A percentile compares a stretch with the other conserved stretches of the same genome.
phyloP scores from a whole-genome alignment of 116 monocot genomes.

The Trichopus zeylanicus region DNA sequence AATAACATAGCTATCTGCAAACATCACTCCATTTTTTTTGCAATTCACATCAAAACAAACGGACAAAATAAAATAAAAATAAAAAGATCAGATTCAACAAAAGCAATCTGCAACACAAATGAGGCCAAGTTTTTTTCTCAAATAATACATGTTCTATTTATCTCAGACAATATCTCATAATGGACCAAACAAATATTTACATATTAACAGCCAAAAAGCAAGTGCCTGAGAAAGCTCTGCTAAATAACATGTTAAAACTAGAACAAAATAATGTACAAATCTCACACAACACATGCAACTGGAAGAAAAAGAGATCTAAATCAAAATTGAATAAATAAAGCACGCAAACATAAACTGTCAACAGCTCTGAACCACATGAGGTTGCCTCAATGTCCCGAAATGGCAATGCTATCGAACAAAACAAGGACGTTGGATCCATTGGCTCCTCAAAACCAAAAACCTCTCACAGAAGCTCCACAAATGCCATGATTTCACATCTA shows the following conservation, averaged over 20 bases:
- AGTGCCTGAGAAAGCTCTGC: slow-evolving; percentile 1
- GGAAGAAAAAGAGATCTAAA: slow-evolving; percentile 1
- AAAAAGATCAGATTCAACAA: too few relatives aligned
- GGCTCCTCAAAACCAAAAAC: background rate
- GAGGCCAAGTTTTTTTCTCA: background rate
- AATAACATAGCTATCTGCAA: too few relatives aligned
- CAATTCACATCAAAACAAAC: too few relatives aligned
- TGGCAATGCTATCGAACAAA: background rate
- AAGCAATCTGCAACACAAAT: background rate
- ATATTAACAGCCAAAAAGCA: background rate
- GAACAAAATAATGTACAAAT: slow-evolving; percentile 16
- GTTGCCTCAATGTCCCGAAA: background rate
- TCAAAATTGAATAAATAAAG: slow-evolving; percentile 10
- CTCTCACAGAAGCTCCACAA: background rate
- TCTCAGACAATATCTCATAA: background rate
- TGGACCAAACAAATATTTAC: slow-evolving; percentile 8
- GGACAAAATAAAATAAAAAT: too few relatives aligned
- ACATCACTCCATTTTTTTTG: too few relatives aligned
- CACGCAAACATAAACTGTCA: background rate
- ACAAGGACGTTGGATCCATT: background rate
- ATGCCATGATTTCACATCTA: too few relatives aligned
- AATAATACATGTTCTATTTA: background rate
- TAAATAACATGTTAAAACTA: slow-evolving; percentile 1
- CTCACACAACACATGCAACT: slow-evolving; percentile 10
- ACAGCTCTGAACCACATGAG: background rate